A percentile compares a stretch with the other conserved stretches of the same genome.
Conservation (phyloP, 495 filamentous ascomycete species). For the Bacidia gigantensis region DNA sequence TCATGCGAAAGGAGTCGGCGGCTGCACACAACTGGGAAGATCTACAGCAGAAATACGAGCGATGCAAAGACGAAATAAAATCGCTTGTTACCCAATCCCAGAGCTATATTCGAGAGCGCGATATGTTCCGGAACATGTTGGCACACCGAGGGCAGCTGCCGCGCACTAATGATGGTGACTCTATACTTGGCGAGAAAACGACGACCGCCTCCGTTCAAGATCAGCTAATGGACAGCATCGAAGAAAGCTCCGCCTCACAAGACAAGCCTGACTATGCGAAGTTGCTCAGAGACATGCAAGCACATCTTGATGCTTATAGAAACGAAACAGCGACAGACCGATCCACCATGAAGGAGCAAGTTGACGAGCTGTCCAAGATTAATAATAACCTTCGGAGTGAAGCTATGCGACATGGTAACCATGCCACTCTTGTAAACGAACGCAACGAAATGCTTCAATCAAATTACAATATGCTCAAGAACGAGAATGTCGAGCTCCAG, state of each 20-base stretch:
- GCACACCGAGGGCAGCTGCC: constrained; percentile 51
- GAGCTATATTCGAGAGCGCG: constrained; percentile 86
- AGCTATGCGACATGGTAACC: constrained; percentile 59
- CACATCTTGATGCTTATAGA: constrained; percentile 79
- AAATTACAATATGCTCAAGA: constrained; percentile 69
- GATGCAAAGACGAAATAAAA: constrained; percentile 59
- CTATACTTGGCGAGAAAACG: constrained; percentile 25
- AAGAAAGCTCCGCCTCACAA: constrained; percentile 26
- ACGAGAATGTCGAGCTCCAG: constrained; percentile 71
- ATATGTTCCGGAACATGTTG: constrained; percentile 93
- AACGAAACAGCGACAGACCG: constrained; percentile 70
- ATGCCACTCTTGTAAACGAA: constrained; percentile 65
- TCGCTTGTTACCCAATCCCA: constrained; percentile 66
- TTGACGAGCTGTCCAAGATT: constrained; percentile 65
- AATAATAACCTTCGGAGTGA: constrained; percentile 72
- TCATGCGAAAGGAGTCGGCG: constrained; percentile 50
- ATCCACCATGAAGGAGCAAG: constrained; percentile 69
- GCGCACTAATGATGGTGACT: constrained; percentile 22
- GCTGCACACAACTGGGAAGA: constrained; percentile 61
- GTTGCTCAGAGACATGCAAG: constrained; percentile 69
- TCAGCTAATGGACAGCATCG: constrained; percentile 26
- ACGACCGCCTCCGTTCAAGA: constrained; percentile 27
- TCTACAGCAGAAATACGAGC: constrained; percentile 46
- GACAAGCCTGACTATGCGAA: constrained; percentile 49
- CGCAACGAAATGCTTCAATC: constrained; percentile 82